Evolutionary conservation across 2,329 filamentous ascomycete genomes (phyloP).

Genomic region (Colletotrichum camelliae): DNA sequence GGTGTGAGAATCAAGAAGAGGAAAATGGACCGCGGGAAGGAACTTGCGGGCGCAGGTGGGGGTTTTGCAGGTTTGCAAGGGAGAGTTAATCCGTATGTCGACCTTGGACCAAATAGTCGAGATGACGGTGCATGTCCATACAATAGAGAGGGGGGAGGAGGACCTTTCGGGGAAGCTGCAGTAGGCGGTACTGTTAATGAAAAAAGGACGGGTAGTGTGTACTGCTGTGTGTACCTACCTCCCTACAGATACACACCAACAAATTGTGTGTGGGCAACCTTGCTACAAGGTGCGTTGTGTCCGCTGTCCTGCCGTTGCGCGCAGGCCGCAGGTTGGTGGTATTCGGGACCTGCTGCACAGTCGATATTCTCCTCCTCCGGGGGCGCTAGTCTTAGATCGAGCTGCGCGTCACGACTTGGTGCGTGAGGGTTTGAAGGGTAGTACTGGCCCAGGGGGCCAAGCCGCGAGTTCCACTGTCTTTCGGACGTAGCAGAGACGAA

Average conservation of each 20-base stretch:
- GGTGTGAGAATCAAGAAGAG: constrained; percentile 1
- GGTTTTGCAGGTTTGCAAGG: constrained; percentile 3
- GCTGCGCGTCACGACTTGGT: constrained; percentile 19
- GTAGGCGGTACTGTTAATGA: neutral
- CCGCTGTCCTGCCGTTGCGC: neutral
- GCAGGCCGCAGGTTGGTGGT: neutral
- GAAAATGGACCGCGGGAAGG: neutral
- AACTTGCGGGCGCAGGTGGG: constrained; percentile 6
- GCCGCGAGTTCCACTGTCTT: constrained; percentile 17
- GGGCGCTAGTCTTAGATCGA: constrained; percentile 20
- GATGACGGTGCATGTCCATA: constrained; percentile 5
- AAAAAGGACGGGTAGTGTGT: neutral
- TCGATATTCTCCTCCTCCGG: constrained; percentile 17
- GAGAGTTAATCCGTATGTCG: neutral
- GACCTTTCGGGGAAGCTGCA: neutral
- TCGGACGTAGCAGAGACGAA: constrained; percentile 20
- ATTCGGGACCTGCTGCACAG: constrained; percentile 22
- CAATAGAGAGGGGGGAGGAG: neutral
- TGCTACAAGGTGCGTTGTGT: neutral
- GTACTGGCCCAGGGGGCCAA: neutral
- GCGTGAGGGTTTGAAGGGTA: constrained; percentile 4
- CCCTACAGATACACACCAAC: neutral
- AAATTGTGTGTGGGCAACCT: neutral
- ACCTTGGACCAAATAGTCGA: neutral
- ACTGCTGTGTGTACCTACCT: neutral